phyloP scores from a whole-genome alignment of 352 stramenopile species.

The Pythium insidiosum region DNA sequence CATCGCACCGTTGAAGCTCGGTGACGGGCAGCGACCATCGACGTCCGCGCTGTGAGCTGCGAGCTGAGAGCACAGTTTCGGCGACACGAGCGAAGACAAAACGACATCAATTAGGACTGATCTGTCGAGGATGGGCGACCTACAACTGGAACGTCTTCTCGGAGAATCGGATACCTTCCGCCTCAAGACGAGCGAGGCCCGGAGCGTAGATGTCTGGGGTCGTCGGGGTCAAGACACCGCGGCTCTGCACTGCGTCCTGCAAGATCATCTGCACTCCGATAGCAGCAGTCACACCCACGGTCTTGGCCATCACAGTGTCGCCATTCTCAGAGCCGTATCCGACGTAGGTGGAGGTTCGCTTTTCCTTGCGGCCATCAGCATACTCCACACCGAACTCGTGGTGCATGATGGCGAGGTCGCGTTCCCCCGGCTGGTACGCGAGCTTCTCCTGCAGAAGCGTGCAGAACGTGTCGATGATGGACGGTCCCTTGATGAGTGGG shows the following conservation, averaged over 20 bases:
- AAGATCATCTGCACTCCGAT: slow-evolving; percentile 93
- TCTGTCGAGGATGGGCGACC: too few species aligned
- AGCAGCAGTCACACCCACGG: slow-evolving; percentile 91
- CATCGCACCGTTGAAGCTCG: slow-evolving; percentile 17
- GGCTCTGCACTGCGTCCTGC: slow-evolving; percentile 71
- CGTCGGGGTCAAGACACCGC: slow-evolving; percentile 86
- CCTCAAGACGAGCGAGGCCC: slow-evolving; percentile 74
- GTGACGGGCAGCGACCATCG: not conserved
- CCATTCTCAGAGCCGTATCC: slow-evolving; percentile 86
- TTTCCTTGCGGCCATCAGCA: slow-evolving; percentile 75
- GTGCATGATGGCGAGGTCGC: slow-evolving; percentile 95
- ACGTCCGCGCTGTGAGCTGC: too few species aligned
- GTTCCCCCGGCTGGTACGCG: slow-evolving; percentile 82
- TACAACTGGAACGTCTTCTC: slow-evolving; percentile 62
- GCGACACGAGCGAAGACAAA: too few species aligned
- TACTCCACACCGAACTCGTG: slow-evolving; percentile 85
- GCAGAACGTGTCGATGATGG: slow-evolving; percentile 82
- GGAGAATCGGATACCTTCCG: slow-evolving; percentile 81
- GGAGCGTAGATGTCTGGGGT: slow-evolving; percentile 87
- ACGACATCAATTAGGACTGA: too few species aligned
- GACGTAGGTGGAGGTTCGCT: slow-evolving; percentile 86
- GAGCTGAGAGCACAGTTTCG: too few species aligned
- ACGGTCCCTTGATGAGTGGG: slow-evolving; percentile 38
- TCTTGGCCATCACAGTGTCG: slow-evolving; percentile 95
- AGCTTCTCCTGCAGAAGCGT: slow-evolving; percentile 86